These are phyloP conservation scores for Starmerella cellae DNA, from an alignment of 805 yeast species.

Conservation along the genomic window DNA sequence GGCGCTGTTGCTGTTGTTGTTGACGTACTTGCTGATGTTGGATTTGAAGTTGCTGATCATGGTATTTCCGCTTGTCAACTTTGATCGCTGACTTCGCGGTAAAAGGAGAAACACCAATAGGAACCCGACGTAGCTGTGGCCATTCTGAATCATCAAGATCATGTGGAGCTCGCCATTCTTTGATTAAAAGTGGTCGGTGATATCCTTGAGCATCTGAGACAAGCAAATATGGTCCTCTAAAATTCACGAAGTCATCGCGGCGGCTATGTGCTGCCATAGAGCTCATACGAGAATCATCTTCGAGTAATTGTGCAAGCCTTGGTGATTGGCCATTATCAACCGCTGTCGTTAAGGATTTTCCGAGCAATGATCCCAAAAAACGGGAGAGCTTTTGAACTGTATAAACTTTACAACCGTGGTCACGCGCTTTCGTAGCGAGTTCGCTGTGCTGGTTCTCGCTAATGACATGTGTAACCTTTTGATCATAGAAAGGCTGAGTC, in stretches of 20 bases:
- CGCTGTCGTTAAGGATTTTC: constrained; percentile 10
- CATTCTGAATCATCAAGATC: constrained; percentile 30
- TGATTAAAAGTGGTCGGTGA: constrained; percentile 63
- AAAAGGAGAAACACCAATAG: constrained; percentile 75
- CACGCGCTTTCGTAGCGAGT: constrained; percentile 50
- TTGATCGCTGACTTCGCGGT: constrained; percentile 26
- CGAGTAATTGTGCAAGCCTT: constrained; percentile 46
- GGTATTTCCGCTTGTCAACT: constrained; percentile 9
- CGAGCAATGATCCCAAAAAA: constrained; percentile 37
- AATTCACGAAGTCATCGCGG: constrained; percentile 73
- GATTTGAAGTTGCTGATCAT: neutral
- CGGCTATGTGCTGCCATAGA: constrained; percentile 68
- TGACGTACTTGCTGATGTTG: neutral
- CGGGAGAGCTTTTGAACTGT: constrained; percentile 70
- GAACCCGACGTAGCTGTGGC: constrained; percentile 51
- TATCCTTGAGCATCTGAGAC: constrained; percentile 69
- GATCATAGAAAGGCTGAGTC: constrained; percentile 46
- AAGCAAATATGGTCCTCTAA: constrained; percentile 59
- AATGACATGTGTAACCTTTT: constrained; percentile 61
- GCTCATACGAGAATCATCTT: constrained; percentile 46
- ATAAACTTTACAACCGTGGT: constrained; percentile 69
- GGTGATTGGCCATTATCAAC: constrained; percentile 23
- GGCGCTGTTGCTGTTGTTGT: neutral
- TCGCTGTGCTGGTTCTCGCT: constrained; percentile 45
- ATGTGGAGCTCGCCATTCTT: constrained; percentile 51